Evolutionary conservation across 1,284 basidiomycete species (phyloP), one percentile per base, ranked within the genome.

Genomic region (Puccinia novopanici): DNA sequence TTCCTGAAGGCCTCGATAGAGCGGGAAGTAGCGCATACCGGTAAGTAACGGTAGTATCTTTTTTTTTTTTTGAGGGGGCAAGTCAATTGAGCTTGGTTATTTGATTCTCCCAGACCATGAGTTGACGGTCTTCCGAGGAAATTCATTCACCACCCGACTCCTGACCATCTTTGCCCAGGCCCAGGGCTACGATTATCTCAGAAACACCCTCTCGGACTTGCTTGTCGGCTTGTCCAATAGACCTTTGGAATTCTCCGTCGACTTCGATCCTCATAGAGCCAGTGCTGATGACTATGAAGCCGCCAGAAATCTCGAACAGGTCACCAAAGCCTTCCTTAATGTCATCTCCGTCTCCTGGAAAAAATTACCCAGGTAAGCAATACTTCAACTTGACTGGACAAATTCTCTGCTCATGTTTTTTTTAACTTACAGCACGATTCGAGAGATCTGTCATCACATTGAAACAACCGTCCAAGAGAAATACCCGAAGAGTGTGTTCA

Each of bases 131-230:
- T 96, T 96, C 87, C 89, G 94, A 71, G 89, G 92, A 82, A 96
- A 96, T 85, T 92, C 92, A 1, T 92, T 92, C 10, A 93, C 92
- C 83, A 92, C 92, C 27, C 89, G 92, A 75, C 90, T 97, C 81
- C 86, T 96, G 63, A 93, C 93, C 9, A 90, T 91, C 0, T 95
- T 95, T 83, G 93, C 93, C 0, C 90, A 89, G 84, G 90, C 92
- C 40, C 93, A 95, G 82, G 94, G 94, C 5, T 96, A 95, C 86
- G 91, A 91, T 82, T 95, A 95, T 85, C 88, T 95, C 22, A 89
- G 93, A 48, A 89, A 89, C 72, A 89, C 95, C 40, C 89, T 95
- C 71, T 88, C 89, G 61, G 92, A 93, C 2, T 87, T 95, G 37
- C 88, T 95, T 81, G 89, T 91, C 82, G 89, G 89, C 34, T 91